Percentiles rank a stretch among this genome's conserved stretches.
Conservation (phyloP, 495 filamentous ascomycete species). For the Sphaerosporella brunnea region DNA sequence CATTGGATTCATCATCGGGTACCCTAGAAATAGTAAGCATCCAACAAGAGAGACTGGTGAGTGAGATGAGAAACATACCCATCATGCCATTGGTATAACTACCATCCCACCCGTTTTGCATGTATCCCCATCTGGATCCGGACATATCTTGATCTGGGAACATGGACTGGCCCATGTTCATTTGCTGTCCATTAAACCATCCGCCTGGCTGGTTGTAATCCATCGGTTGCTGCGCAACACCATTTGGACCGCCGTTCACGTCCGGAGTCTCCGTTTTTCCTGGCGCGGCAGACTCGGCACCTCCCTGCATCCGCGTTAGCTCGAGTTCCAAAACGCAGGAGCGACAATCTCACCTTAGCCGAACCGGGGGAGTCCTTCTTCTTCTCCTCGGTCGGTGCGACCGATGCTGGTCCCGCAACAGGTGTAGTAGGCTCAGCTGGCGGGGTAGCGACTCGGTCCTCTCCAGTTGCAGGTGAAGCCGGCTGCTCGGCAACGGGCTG, state of each 20-base stretch:
- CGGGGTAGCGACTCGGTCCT: not conserved
- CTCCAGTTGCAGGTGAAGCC: not conserved
- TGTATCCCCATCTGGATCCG: constrained; percentile 37
- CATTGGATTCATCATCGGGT: constrained; percentile 60
- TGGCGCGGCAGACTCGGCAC: not conserved
- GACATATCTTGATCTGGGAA: constrained; percentile 23
- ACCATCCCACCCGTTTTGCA: constrained; percentile 29
- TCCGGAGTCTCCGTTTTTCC: not conserved
- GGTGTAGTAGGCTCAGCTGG: not conserved
- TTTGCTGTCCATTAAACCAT: constrained; percentile 21
- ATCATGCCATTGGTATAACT: constrained; percentile 42
- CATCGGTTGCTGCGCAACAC: constrained; percentile 1
- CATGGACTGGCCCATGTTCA: constrained; percentile 22
- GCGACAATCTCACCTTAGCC: not conserved
- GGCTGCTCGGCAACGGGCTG: not conserved
- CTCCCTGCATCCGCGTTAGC: not conserved
- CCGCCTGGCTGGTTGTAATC: constrained; percentile 12
- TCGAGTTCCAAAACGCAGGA: not conserved
- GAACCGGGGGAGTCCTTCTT: not conserved
- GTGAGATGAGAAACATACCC: constrained; percentile 42
- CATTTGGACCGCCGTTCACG: not conserved
- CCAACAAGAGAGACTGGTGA: not conserved
- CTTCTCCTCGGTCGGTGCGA: not conserved
- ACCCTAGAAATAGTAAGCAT: constrained; percentile 16
- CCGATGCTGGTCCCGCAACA: not conserved